phyloP scores from a whole-genome alignment of 441 rosid species.

The Capsella rubella region DNA sequence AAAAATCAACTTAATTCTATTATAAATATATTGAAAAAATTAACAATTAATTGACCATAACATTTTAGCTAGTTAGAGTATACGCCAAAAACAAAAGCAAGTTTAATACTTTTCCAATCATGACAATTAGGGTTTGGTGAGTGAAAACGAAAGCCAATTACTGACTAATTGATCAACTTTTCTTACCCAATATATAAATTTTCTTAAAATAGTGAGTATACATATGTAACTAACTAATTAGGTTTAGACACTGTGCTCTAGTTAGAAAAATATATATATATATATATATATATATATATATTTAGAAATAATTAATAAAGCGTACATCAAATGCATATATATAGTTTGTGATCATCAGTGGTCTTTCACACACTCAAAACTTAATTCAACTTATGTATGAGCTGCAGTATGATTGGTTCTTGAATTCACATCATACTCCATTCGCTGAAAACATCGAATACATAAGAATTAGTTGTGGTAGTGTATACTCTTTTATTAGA shows the following conservation, averaged over 20 bases:
- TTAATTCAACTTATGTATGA: background rate
- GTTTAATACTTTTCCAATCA: slow-evolving; percentile 17
- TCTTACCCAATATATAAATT: background rate
- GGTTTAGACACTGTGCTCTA: background rate
- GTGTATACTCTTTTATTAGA: too few species aligned
- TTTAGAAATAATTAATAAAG: background rate
- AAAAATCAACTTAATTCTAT: too few species aligned
- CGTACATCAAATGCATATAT: background rate
- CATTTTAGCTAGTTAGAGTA: background rate
- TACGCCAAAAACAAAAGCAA: background rate
- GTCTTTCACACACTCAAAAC: background rate
- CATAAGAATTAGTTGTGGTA: background rate
- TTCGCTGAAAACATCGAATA: slow-evolving; percentile 3
- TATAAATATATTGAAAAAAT: background rate
- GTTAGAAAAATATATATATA: too few species aligned
- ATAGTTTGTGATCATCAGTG: background rate
- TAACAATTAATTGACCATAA: background rate
- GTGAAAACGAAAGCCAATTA: slow-evolving; percentile 48
- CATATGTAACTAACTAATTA: slow-evolving; percentile 20
- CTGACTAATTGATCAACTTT: slow-evolving; percentile 28
- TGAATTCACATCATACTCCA: background rate
- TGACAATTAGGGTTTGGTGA: slow-evolving; percentile 50
- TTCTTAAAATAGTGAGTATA: background rate
- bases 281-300: too few species aligned
- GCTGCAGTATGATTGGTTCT: background rate